phyloP scores from a whole-genome alignment of 2,329 filamentous ascomycete genomes.

The Epichloe sylvatica region DNA sequence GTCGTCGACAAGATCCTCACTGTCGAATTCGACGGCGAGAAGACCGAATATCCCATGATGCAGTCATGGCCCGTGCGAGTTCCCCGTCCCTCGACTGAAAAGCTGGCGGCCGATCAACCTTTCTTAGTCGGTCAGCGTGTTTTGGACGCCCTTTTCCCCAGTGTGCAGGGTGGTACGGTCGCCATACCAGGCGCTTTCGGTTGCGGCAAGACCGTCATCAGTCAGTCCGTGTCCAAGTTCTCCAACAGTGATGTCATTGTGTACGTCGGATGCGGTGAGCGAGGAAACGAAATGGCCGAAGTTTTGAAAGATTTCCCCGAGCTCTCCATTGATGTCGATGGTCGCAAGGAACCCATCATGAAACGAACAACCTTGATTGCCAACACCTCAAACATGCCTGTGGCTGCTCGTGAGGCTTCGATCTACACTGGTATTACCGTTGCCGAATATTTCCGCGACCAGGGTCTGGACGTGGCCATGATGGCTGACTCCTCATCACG shows the following conservation, averaged over 20 bases:
- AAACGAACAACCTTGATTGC: slow-evolving; percentile 97
- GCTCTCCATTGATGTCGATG: slow-evolving; percentile 86
- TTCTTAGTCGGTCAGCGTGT: slow-evolving; percentile 97
- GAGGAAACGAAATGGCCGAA: slow-evolving; percentile 99
- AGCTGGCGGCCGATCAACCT: slow-evolving; percentile 73
- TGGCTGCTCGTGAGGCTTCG: slow-evolving; percentile 93
- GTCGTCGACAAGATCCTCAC: slow-evolving; percentile 90
- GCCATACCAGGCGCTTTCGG: slow-evolving; percentile 97
- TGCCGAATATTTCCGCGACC: slow-evolving; percentile 92
- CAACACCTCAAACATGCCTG: slow-evolving; percentile 99
- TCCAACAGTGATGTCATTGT: slow-evolving; percentile 99
- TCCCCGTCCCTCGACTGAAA: slow-evolving; percentile 82
- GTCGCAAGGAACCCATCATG: slow-evolving; percentile 97
- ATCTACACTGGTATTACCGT: slow-evolving; percentile 96
- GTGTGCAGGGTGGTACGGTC: slow-evolving; percentile 92
- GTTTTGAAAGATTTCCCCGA: slow-evolving; percentile 99
- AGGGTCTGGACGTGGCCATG: slow-evolving; percentile 96
- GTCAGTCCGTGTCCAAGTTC: slow-evolving; percentile 97
- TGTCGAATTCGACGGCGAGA: slow-evolving; percentile 93
- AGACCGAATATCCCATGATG: slow-evolving; percentile 94
- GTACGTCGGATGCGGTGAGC: slow-evolving; percentile 84
- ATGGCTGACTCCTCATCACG: slow-evolving; percentile 98
- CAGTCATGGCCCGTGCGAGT: slow-evolving; percentile 97
- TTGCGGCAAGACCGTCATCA: slow-evolving; percentile 98
- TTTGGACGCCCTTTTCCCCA: slow-evolving; percentile 87